These are phyloP conservation scores for Ciborinia camelliae DNA, from an alignment of 2,329 filamentous ascomycete species.

Conservation along the genomic window DNA sequence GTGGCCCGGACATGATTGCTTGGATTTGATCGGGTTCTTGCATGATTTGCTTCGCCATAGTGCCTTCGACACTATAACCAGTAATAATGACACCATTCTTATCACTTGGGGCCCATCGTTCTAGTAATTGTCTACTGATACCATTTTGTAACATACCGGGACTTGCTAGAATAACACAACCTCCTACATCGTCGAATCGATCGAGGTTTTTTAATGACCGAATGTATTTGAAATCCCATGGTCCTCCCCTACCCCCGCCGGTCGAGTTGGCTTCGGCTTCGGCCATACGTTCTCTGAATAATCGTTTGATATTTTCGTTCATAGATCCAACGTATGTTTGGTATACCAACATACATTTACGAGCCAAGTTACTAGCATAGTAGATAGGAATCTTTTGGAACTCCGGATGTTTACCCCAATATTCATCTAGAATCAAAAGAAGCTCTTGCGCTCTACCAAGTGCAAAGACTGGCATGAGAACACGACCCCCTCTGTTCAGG, in stretches of 20 bases:
- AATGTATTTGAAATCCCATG: constrained; percentile 97
- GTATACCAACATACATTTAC: constrained; percentile 98
- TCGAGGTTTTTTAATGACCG: constrained; percentile 89
- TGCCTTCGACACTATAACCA: constrained; percentile 96
- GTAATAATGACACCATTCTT: constrained; percentile 99
- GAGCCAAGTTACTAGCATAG: constrained; percentile 90
- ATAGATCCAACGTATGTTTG: constrained; percentile 97
- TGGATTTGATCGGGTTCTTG: constrained; percentile 94
- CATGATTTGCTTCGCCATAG: constrained; percentile 95
- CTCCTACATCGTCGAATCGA: constrained; percentile 90
- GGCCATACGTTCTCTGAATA: constrained; percentile 90
- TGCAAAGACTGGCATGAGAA: constrained; percentile 92
- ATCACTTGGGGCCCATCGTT: constrained; percentile 92
- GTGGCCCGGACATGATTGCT: constrained; percentile 81
- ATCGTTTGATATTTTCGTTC: constrained; percentile 97
- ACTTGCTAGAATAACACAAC: constrained; percentile 95
- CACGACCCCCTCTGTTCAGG: constrained; percentile 85
- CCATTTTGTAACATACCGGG: constrained; percentile 98
- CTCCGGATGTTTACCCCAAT: constrained; percentile 87
- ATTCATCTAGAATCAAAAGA: constrained; percentile 91
- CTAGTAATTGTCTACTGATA: constrained; percentile 85
- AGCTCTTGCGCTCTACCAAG: constrained; percentile 91
- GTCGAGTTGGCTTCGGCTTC: constrained; percentile 81
- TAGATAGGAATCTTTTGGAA: constrained; percentile 92
- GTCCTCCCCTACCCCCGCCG: constrained; percentile 70